A percentile compares a stretch with the other conserved stretches of the same genome.
Conservation (phyloP, 192 early-diverging fungal species). For the Rhizophagus clarus region DNA sequence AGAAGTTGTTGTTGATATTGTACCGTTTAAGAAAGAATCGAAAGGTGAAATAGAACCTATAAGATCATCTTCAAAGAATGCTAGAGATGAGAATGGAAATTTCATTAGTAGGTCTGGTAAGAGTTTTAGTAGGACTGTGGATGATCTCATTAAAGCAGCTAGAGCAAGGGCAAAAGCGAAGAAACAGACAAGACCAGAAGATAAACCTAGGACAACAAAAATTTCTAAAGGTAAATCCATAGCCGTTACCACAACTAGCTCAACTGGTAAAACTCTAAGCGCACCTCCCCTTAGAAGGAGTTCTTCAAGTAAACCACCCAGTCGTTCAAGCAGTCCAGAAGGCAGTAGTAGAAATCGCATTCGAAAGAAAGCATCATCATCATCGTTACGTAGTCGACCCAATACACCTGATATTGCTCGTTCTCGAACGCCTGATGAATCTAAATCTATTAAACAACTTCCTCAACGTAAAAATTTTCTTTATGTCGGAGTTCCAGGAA, state of each 20-base stretch:
- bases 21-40: conserved; percentile 22
- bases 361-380: neutral
- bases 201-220: neutral
- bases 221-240: conserved; percentile 12
- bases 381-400: conserved; percentile 22
- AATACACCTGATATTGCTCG: conserved; percentile 25
- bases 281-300: neutral
- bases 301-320: conserved; percentile 18
- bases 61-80: conserved; percentile 13
- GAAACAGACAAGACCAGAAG: neutral
- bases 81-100: conserved; percentile 17
- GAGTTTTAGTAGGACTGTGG: conserved; percentile 10
- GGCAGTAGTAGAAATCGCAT: conserved; percentile 3
- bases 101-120: conserved; percentile 9
- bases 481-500: conserved; percentile 19
- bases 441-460: conserved; percentile 4
- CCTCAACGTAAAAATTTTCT: conserved; percentile 32
- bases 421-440: conserved; percentile 30
- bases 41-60: conserved; percentile 20
- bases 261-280: neutral
- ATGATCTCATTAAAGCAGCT: conserved; percentile 19
- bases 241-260: neutral
- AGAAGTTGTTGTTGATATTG: conserved; percentile 30
- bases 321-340: conserved; percentile 28
- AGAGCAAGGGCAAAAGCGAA: conserved; percentile 5